Evolutionary conservation across 208 protist genomes (phyloP).

Genomic region (Trypanosoma rangeli): DNA sequence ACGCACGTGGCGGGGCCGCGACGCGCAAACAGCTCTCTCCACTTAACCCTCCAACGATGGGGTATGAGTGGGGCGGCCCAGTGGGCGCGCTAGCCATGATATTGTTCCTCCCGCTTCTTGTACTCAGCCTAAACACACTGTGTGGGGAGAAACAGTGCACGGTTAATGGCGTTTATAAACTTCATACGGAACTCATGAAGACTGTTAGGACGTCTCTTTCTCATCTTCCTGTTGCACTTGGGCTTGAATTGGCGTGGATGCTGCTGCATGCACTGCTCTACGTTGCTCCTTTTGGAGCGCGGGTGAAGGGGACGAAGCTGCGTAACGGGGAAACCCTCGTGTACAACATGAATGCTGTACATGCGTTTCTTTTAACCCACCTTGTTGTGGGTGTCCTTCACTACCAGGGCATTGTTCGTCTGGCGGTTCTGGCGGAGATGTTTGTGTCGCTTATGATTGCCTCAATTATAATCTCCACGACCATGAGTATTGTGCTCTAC

Average conservation of each 20-base stretch:
- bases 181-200: constrained; percentile 20
- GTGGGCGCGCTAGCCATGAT: constrained; percentile 55
- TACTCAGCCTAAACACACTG: constrained; percentile 60
- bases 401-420: constrained; percentile 38
- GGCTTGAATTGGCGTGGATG: constrained; percentile 64
- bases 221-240: constrained; percentile 47
- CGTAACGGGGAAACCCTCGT: constrained; percentile 60
- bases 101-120: constrained; percentile 52
- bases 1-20: not conserved
- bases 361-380: constrained; percentile 73
- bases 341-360: constrained; percentile 85
- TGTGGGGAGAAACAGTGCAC: constrained; percentile 41
- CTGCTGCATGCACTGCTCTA: constrained; percentile 71
- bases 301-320: constrained; percentile 58
- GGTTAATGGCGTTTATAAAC: constrained; percentile 21
- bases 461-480: constrained; percentile 64
- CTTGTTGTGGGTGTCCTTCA: constrained; percentile 46
- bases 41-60: constrained; percentile 58
- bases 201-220: constrained; percentile 30
- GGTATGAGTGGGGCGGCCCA: constrained; percentile 83
- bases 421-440: constrained; percentile 58
- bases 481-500: constrained; percentile 73
- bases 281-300: constrained; percentile 56
- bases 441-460: constrained; percentile 67
- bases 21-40: not conserved